Evolutionary conservation across 345 rosid genomes (phyloP), one percentile per base, ranked within the genome.

Genomic region (Acer campestre): DNA sequence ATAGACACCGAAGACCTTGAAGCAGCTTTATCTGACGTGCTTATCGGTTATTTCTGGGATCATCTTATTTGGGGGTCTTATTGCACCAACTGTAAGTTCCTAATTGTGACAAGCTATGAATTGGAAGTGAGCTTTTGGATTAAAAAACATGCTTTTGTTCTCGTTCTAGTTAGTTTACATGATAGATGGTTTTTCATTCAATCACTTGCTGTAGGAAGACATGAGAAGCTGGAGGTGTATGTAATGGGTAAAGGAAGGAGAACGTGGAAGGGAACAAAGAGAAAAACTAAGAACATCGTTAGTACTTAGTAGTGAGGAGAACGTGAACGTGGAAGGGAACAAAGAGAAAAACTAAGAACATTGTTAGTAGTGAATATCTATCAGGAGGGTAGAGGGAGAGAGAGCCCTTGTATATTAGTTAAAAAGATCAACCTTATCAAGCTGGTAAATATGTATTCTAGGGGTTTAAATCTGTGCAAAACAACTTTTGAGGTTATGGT

Each of bases 31-130:
- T 61, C 75, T 88, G 76, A 95, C 97, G 51, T 90, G 99, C 79
- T 81, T 91, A 40, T 88, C 89, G 7, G 66, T 95, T 23, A 86
- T 91, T 51, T 90, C 92, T 3, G 97, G 93, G 70, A 89, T 92
- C 31, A 93, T 93, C 4, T 20, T 95, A 74, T 95, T 95, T 78
- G 99, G 99, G 46, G 99, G 97, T 63, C 91, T 95, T 14, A 83
- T 95, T 80, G 99, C 99, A 78, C 99, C 99, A 61, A 89, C 86
- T 1, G 99, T 95, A 85, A 83, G 97, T 74, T 63, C 11, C 6
- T 29, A 58, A 69, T 18, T 20, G 12, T 76, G 46, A 62, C 10
- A 35, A 35, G 38, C 38, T 35, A 35, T 4, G 38, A 35, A 35
- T 35, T 35, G 38, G 5, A 35, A 4, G 38, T 35, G 38, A 35